A percentile compares a stretch with the other conserved stretches of the same genome.
These are phyloP conservation scores for Hypoxylon sp. DNA, from an alignment of 2,329 filamentous ascomycete species.

Conservation along the genomic window DNA sequence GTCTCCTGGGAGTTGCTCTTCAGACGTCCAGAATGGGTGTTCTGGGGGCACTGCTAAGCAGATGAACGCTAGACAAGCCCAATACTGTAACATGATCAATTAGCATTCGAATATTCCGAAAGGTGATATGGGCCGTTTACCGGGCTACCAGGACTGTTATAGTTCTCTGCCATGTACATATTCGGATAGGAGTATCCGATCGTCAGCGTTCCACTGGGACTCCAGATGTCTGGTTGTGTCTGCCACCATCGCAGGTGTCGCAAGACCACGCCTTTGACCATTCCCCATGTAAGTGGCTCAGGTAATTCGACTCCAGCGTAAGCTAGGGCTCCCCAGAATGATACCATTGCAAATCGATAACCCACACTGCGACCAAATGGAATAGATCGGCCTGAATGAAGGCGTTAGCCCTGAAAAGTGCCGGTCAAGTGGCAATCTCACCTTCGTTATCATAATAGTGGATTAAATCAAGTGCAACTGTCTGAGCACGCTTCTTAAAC, in stretches of 20 bases:
- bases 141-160: slow-evolving; percentile 81
- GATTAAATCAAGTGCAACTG: slow-evolving; percentile 78
- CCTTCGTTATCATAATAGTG: slow-evolving; percentile 82
- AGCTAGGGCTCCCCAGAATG: slow-evolving; percentile 84
- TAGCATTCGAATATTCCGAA: slow-evolving; percentile 10
- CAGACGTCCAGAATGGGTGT: slow-evolving; percentile 82
- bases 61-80: slow-evolving; percentile 84
- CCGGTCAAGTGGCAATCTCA: background rate
- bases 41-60: slow-evolving; percentile 77
- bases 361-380: slow-evolving; percentile 84
- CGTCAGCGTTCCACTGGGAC: slow-evolving; percentile 79
- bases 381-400: slow-evolving; percentile 70
- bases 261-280: slow-evolving; percentile 82
- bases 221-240: slow-evolving; percentile 81
- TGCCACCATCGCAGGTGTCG: slow-evolving; percentile 86
- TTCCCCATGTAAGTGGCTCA: slow-evolving; percentile 80
- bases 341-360: slow-evolving; percentile 89
- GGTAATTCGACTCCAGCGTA: slow-evolving; percentile 83
- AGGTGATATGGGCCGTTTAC: slow-evolving; percentile 55
- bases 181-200: slow-evolving; percentile 85
- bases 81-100: slow-evolving; percentile 68
- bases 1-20: slow-evolving; percentile 72
- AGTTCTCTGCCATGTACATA: slow-evolving; percentile 86
- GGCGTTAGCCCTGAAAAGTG: slow-evolving; percentile 7
- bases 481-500: slow-evolving; percentile 77